phyloP scores from a whole-genome alignment of 495 filamentous ascomycete genomes.

The Halenospora varia region DNA sequence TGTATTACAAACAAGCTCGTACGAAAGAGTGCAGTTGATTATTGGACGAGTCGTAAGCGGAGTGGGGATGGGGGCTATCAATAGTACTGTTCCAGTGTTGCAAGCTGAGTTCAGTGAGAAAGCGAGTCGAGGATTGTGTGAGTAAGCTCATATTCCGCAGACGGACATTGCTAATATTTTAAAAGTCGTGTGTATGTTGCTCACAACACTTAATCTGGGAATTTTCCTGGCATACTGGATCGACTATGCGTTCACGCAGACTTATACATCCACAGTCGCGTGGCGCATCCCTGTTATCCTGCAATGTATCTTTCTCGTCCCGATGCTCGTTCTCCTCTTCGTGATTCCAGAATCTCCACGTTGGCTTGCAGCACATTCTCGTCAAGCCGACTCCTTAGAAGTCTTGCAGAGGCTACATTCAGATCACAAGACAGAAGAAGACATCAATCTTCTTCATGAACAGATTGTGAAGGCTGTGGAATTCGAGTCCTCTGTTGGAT shows the following conservation, averaged over 20 bases:
- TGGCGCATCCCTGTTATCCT: constrained; percentile 75
- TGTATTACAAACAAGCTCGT: constrained; percentile 58
- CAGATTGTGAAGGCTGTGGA: constrained; percentile 24
- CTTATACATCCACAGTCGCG: constrained; percentile 53
- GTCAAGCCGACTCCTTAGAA: constrained; percentile 32
- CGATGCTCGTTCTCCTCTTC: constrained; percentile 58
- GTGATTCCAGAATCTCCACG: constrained; percentile 52
- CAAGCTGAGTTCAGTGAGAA: constrained; percentile 38
- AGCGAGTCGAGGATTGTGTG: constrained; percentile 25
- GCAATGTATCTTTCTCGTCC: constrained; percentile 62
- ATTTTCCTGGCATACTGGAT: constrained; percentile 48
- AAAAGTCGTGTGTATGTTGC: constrained; percentile 65
- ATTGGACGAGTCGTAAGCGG: constrained; percentile 50
- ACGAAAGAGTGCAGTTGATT: constrained; percentile 55
- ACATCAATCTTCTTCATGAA: constrained; percentile 18
- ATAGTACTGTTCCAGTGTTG: constrained; percentile 35
- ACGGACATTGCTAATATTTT: too few relatives aligned
- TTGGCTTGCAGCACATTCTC: constrained; percentile 39
- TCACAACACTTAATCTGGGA: constrained; percentile 60
- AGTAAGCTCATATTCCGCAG: constrained; percentile 5
- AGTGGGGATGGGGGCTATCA: constrained; percentile 31
- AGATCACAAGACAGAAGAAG: constrained; percentile 17
- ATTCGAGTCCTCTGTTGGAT: constrained; percentile 22
- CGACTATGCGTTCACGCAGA: constrained; percentile 46
- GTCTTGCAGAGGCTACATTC: constrained; percentile 31